Evolutionary conservation across 2,329 filamentous ascomycete genomes (phyloP).

Genomic region (Neoscytalidium dimidiatum): DNA sequence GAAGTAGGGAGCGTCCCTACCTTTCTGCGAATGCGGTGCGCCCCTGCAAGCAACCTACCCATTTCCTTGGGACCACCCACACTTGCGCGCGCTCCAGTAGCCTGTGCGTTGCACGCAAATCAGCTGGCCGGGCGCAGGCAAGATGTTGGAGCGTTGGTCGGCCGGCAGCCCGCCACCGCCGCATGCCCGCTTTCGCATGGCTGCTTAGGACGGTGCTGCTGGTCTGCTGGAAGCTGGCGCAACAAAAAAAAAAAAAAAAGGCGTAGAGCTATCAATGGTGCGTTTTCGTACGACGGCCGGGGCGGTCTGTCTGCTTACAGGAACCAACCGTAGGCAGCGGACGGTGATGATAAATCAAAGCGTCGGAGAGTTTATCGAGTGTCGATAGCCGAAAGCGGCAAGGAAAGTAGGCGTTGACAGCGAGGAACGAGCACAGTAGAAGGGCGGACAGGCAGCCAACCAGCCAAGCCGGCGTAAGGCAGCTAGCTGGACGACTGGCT

Average conservation of each 20-base stretch:
- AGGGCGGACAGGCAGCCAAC: background rate
- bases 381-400: background rate
- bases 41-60: background rate
- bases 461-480: background rate
- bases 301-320: background rate
- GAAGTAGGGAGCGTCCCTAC: slow-evolving; percentile 16
- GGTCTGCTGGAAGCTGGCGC: background rate
- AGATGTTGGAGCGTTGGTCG: background rate
- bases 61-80: background rate
- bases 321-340: background rate
- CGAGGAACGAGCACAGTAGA: background rate
- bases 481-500: background rate
- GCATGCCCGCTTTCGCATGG: background rate
- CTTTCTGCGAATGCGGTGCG: background rate
- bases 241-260: no score
- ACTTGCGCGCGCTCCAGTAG: background rate
- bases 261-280: no score
- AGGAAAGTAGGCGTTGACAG: background rate
- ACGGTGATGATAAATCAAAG: background rate
- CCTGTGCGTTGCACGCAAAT: background rate
- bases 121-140: background rate
- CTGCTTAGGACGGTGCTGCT: background rate
- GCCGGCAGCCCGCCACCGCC: slow-evolving; percentile 12
- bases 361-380: background rate
- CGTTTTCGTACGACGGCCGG: background rate